Evolutionary conservation across 2,329 filamentous ascomycete genomes (phyloP).

Genomic region (Colletotrichum karsti): DNA sequence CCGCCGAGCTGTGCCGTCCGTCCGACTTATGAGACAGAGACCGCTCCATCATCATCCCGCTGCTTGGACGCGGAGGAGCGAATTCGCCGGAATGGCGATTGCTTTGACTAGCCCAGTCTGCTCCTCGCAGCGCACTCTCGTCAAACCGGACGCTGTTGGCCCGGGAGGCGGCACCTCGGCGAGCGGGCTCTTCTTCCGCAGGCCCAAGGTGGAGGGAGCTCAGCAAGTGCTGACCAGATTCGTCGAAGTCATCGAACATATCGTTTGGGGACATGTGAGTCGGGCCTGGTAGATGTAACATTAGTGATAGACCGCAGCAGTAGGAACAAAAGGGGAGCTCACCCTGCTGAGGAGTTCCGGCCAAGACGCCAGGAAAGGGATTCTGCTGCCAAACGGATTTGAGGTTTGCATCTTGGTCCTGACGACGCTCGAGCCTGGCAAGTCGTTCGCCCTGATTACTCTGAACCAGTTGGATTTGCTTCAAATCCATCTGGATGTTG

Average conservation of each 20-base stretch:
- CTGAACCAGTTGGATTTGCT: conserved; percentile 72
- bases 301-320: conserved; percentile 25
- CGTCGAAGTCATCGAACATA: conserved; percentile 90
- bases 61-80: conserved; percentile 78
- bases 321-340: conserved; percentile 42
- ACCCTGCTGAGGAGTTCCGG: conserved; percentile 90
- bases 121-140: conserved; percentile 91
- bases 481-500: conserved; percentile 75
- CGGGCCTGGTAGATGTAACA: conserved; percentile 66
- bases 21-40: conserved; percentile 96
- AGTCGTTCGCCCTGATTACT: conserved; percentile 70
- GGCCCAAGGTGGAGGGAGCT: conserved; percentile 83
- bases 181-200: conserved; percentile 84
- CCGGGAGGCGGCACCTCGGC: conserved; percentile 86
- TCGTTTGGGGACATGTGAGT: conserved; percentile 82
- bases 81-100: conserved; percentile 87
- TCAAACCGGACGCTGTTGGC: conserved; percentile 98
- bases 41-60: conserved; percentile 89
- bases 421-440: conserved; percentile 69
- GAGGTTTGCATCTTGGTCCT: conserved; percentile 72
- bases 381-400: conserved; percentile 94
- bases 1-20: conserved; percentile 92
- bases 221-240: conserved; percentile 82
- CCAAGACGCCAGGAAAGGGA: conserved; percentile 86
- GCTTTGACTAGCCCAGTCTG: conserved; percentile 80